phyloP scores from a whole-genome alignment of 257 asterid genomes.

The Anisodus tanguticus region DNA sequence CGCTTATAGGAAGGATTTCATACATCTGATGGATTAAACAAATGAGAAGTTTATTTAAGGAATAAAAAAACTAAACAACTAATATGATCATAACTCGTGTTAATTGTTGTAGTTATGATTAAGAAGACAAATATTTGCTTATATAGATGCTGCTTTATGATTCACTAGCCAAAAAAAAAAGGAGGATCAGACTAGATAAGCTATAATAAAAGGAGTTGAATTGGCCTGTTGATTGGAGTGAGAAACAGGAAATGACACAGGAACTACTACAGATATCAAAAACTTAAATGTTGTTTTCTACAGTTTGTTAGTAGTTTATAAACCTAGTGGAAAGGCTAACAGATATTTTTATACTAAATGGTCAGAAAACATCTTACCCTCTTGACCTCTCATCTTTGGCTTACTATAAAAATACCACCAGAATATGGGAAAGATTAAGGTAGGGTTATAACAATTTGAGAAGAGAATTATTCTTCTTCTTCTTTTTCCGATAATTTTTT shows the following conservation, averaged over 20 bases:
- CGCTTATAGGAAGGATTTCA: no score
- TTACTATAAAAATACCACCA: background rate
- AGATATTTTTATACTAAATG: background rate
- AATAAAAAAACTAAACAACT: background rate
- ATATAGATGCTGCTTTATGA: background rate
- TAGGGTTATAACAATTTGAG: background rate
- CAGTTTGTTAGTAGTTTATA: background rate
- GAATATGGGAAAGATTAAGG: background rate
- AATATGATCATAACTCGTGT: background rate
- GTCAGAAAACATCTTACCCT: background rate
- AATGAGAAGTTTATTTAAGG: background rate
- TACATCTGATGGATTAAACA: background rate
- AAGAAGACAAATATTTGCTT: background rate
- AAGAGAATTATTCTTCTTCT: background rate
- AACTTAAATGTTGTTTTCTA: background rate
- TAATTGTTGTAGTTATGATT: background rate
- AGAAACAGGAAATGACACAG: background rate
- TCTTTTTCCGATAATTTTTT: background rate
- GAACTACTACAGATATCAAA: background rate
- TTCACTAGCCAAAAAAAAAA: background rate
- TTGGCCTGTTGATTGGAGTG: background rate
- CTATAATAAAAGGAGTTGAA: background rate
- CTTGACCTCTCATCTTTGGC: background rate
- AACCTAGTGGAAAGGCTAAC: background rate
- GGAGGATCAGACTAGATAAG: background rate